These are phyloP conservation scores for Monilinia fructicola DNA, from an alignment of 2,329 filamentous ascomycete species.

Conservation along the genomic window DNA sequence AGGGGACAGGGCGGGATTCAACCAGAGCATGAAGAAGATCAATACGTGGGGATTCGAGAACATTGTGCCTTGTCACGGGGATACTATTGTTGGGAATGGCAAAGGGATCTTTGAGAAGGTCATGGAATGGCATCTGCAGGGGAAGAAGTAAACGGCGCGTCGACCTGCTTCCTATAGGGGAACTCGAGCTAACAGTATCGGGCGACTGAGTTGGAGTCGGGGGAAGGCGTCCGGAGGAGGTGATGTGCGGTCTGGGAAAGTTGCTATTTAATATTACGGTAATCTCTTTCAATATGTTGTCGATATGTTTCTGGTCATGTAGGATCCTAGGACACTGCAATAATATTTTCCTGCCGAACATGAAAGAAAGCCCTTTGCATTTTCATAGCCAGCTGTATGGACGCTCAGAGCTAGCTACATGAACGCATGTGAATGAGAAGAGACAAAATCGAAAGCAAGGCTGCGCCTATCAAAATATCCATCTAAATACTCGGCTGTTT, in stretches of 20 bases:
- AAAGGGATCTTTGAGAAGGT: slow-evolving; percentile 77
- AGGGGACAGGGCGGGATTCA: slow-evolving; percentile 65
- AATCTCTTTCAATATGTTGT: not conserved
- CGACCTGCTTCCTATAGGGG: not conserved
- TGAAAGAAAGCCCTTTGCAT: not conserved
- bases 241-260: not conserved
- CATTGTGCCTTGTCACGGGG: slow-evolving; percentile 90
- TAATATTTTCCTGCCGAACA: not conserved
- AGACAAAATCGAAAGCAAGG: too few relatives aligned
- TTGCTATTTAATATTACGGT: not conserved
- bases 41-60: slow-evolving; percentile 79
- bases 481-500: too few relatives aligned
- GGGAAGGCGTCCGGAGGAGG: not conserved
- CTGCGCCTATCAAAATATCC: too few relatives aligned
- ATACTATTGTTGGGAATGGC: slow-evolving; percentile 72
- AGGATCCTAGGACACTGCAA: not conserved
- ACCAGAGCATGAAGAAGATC: slow-evolving; percentile 67
- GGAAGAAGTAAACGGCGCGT: slow-evolving; percentile 28
- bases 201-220: not conserved
- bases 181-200: not conserved
- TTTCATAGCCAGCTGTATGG: not conserved
- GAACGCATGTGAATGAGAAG: not conserved
- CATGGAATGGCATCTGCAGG: slow-evolving; percentile 77
- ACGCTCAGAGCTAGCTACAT: not conserved
- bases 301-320: not conserved